phyloP scores from a whole-genome alignment of 805 yeast genomes.

The Candida nitratophila region DNA sequence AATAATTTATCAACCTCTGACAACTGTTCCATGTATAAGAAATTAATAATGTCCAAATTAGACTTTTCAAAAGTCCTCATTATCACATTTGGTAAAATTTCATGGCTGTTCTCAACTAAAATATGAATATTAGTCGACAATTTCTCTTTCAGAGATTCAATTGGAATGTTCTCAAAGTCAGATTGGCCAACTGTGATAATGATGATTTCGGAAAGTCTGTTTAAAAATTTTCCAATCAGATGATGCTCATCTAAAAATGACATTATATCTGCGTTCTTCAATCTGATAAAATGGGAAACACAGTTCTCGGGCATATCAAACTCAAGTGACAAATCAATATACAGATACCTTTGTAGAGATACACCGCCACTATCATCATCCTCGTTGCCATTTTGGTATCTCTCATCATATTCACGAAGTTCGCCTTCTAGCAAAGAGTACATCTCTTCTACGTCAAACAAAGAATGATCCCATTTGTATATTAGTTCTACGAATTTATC shows the following conservation, averaged over 20 bases:
- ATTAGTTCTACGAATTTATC: slow-evolving; percentile 36
- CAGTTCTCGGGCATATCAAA: slow-evolving; percentile 57
- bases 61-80: slow-evolving; percentile 37
- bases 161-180: slow-evolving; percentile 33
- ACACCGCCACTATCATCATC: slow-evolving; percentile 9
- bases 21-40: slow-evolving; percentile 59
- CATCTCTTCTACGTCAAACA: slow-evolving; percentile 42
- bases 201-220: slow-evolving; percentile 46
- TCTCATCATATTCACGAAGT: slow-evolving; percentile 26
- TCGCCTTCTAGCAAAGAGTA: slow-evolving; percentile 39
- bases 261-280: slow-evolving; percentile 49
- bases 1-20: slow-evolving; percentile 47
- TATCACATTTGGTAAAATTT: slow-evolving; percentile 48
- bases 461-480: slow-evolving; percentile 47
- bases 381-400: not conserved
- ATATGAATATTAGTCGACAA: slow-evolving; percentile 42
- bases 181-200: slow-evolving; percentile 19
- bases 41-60: slow-evolving; percentile 45
- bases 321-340: slow-evolving; percentile 49
- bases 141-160: slow-evolving; percentile 31
- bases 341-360: slow-evolving; percentile 30
- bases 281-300: slow-evolving; percentile 50
- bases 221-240: slow-evolving; percentile 43
- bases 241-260: slow-evolving; percentile 57
- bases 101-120: slow-evolving; percentile 59